These are phyloP conservation scores for Halteria grandinella DNA, from an alignment of 73 alveolate genomes.

Conservation along the genomic window DNA sequence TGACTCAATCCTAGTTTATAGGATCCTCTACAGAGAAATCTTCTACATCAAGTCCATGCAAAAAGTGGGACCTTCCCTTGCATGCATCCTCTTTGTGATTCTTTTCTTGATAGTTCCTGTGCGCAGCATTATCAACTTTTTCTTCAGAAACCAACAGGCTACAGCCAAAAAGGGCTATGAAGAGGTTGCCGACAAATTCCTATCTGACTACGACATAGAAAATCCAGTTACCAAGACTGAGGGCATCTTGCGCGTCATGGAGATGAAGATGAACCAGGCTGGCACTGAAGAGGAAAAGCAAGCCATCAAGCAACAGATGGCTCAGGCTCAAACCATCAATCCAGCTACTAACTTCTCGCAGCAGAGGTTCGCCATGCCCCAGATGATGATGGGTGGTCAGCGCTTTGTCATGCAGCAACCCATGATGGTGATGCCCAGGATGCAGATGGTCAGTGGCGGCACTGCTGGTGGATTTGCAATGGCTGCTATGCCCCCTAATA, in stretches of 20 bases:
- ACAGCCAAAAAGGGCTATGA: constrained; percentile 44
- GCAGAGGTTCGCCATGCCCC: too few relatives aligned
- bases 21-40: constrained; percentile 2
- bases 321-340: too few relatives aligned
- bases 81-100: neutral
- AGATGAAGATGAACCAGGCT: too few relatives aligned
- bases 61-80: neutral
- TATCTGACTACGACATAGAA: constrained; percentile 66
- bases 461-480: too few relatives aligned
- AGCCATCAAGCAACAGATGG: too few relatives aligned
- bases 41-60: neutral
- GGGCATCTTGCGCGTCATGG: constrained; percentile 33
- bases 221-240: constrained; percentile 70
- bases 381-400: too few relatives aligned
- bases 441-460: too few relatives aligned
- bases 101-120: constrained; percentile 56
- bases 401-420: too few relatives aligned
- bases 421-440: too few relatives aligned
- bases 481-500: too few relatives aligned
- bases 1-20: neutral
- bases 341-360: too few relatives aligned
- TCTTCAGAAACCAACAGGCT: neutral
- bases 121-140: constrained; percentile 10
- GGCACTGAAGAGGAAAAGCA: too few relatives aligned
- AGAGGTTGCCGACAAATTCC: constrained; percentile 21